Evolutionary conservation across 805 yeast species (phyloP).

Genomic region (Lipomyces starkeyi): DNA sequence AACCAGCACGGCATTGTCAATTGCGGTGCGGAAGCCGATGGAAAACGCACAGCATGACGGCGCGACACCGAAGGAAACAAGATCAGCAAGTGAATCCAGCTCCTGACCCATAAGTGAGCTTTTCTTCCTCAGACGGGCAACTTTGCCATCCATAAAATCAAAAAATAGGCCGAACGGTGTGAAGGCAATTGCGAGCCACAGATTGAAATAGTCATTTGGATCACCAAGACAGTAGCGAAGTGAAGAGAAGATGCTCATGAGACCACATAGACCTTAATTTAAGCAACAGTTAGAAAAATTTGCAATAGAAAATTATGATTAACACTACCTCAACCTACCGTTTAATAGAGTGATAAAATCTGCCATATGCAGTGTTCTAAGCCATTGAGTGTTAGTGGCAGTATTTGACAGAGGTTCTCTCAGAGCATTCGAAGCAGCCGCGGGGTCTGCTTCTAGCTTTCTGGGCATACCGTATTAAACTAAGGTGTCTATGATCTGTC

Average conservation of each 20-base stretch:
- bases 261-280: slow-evolving; percentile 73
- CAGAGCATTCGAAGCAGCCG: not conserved
- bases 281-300: too few species aligned
- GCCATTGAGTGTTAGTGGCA: not conserved
- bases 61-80: slow-evolving; percentile 87
- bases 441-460: not conserved
- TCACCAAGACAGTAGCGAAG: slow-evolving; percentile 73
- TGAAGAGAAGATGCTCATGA: slow-evolving; percentile 86
- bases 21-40: slow-evolving; percentile 83
- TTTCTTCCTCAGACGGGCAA: slow-evolving; percentile 91
- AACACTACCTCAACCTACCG: slow-evolving; percentile 47
- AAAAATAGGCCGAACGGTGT: slow-evolving; percentile 91
- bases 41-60: slow-evolving; percentile 94
- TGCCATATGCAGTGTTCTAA: slow-evolving; percentile 86
- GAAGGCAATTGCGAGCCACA: slow-evolving; percentile 87
- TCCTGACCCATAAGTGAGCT: slow-evolving; percentile 96
- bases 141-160: slow-evolving; percentile 96
- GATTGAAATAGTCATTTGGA: slow-evolving; percentile 60
- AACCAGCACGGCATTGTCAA: slow-evolving; percentile 76
- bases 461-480: slow-evolving; percentile 59
- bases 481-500: slow-evolving; percentile 82
- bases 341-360: slow-evolving; percentile 94
- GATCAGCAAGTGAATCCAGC: slow-evolving; percentile 93
- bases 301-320: not conserved
- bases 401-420: too few species aligned